These are phyloP conservation scores for Dendryphion nanum DNA, from an alignment of 2,329 filamentous ascomycete species.

Conservation along the genomic window DNA sequence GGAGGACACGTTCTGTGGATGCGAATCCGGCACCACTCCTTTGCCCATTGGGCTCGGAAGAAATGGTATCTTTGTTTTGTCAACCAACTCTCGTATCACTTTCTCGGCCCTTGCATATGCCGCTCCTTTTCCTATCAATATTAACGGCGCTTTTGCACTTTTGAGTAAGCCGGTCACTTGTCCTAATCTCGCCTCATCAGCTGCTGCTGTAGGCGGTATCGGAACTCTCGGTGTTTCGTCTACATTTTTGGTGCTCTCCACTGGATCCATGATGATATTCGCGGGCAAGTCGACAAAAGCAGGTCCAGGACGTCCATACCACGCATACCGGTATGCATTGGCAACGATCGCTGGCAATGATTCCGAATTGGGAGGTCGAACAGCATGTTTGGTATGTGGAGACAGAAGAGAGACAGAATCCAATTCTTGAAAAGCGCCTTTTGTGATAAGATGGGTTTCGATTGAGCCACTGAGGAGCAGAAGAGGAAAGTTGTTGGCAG, in stretches of 20 bases:
- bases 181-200: constrained; percentile 45
- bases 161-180: constrained; percentile 46
- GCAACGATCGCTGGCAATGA: constrained; percentile 48
- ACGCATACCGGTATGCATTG: constrained; percentile 52
- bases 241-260: constrained; percentile 3
- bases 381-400: constrained; percentile 53
- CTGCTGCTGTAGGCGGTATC: constrained; percentile 44
- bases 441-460: constrained; percentile 51
- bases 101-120: constrained; percentile 53
- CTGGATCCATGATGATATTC: constrained; percentile 52
- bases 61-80: constrained; percentile 53
- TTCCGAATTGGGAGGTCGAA: constrained; percentile 45
- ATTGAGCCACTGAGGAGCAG: constrained; percentile 54
- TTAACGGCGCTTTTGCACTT: constrained; percentile 50
- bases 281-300: constrained; percentile 56
- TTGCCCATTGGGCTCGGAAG: constrained; percentile 60
- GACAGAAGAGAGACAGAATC: constrained; percentile 54
- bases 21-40: constrained; percentile 55
- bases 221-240: constrained; percentile 19
- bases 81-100: constrained; percentile 45
- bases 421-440: constrained; percentile 58
- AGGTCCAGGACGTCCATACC: constrained; percentile 54
- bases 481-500: constrained; percentile 54
- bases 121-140: constrained; percentile 56
- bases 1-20: constrained; percentile 52